Conservation (phyloP, 192 early-diverging fungal genomes). For the Mortierella alpina region DNA sequence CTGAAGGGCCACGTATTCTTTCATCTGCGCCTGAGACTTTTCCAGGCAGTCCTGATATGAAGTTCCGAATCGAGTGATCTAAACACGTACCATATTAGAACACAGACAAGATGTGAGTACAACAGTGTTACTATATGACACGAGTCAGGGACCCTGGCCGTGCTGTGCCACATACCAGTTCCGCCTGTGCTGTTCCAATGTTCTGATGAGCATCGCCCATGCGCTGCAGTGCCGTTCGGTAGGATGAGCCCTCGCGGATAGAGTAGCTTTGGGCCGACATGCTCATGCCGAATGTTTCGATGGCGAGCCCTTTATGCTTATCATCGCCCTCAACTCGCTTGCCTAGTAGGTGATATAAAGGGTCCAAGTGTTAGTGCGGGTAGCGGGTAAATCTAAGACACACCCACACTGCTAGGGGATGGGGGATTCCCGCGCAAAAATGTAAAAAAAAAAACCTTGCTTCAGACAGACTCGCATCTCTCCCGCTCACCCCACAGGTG, state of each 20-base stretch:
- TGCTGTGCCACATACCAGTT: slow-evolving; percentile 11
- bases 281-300: slow-evolving; percentile 50
- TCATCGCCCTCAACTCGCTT: slow-evolving; percentile 52
- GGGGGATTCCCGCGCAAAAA: too few relatives aligned
- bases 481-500: too few relatives aligned
- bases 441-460: too few relatives aligned
- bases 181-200: slow-evolving; percentile 40
- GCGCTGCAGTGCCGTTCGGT: slow-evolving; percentile 37
- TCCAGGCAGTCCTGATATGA: slow-evolving; percentile 40
- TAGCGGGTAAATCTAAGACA: neutral
- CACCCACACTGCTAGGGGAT: too few relatives aligned
- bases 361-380: neutral
- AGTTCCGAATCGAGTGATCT: slow-evolving; percentile 42
- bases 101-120: neutral
- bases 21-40: slow-evolving; percentile 48
- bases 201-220: slow-evolving; percentile 54
- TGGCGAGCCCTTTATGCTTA: slow-evolving; percentile 47
- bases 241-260: slow-evolving; percentile 40
- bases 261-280: slow-evolving; percentile 48
- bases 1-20: slow-evolving; percentile 65
- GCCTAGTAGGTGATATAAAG: slow-evolving; percentile 8
- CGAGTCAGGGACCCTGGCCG: neutral
- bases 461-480: too few relatives aligned
- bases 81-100: neutral
- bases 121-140: neutral